These are phyloP conservation scores for Vinca major DNA, from an alignment of 305 asterid genomes.

Conservation along the genomic window DNA sequence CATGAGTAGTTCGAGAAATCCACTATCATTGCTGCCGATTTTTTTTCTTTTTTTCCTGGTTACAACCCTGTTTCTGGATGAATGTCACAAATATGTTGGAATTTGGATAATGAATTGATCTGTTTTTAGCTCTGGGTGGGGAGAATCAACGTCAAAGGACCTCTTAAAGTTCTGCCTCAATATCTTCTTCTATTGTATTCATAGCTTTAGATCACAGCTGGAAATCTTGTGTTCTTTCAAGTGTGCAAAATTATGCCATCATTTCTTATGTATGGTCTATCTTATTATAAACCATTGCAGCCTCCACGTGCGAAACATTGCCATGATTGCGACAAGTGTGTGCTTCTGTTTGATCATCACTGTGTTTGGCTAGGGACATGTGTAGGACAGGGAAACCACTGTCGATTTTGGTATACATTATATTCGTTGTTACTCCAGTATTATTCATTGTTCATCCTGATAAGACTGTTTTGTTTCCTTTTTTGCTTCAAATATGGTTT, in stretches of 20 bases:
- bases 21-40: too few species aligned
- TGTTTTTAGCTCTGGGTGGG: neutral
- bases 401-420: constrained; percentile 69
- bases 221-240: too few species aligned
- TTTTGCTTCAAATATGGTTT: neutral
- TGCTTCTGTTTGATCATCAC: constrained; percentile 98
- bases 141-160: neutral
- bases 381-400: constrained; percentile 84
- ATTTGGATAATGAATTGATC: too few species aligned
- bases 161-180: neutral
- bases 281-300: constrained; percentile 37
- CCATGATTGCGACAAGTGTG: constrained; percentile 90
- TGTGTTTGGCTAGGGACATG: constrained; percentile 98
- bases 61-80: too few species aligned
- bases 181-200: neutral
- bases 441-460: neutral
- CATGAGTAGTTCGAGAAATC: too few species aligned
- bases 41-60: too few species aligned
- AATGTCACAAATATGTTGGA: too few species aligned
- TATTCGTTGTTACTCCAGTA: constrained; percentile 3
- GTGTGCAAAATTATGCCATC: constrained; percentile 3
- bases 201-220: neutral
- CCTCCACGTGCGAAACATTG: constrained; percentile 98
- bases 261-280: constrained; percentile 10
- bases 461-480: neutral